Evolutionary conservation across 306 rosid genomes (phyloP), one percentile per base, ranked within the genome.

Genomic region (Macrotyloma uniflorum): DNA sequence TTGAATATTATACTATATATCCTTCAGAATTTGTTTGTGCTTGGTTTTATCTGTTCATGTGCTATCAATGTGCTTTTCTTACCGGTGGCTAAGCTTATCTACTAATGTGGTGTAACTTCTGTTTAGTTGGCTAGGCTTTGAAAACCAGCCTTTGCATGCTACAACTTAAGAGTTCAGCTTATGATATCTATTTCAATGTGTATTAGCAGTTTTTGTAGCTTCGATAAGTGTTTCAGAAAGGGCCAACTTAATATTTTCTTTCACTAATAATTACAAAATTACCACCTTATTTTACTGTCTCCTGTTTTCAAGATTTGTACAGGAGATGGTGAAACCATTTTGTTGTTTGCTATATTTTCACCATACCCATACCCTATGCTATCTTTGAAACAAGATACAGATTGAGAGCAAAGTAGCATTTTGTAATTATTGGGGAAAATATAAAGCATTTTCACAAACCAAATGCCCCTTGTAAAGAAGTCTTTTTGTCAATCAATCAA

Each of bases 21-120:
- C 74, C 35, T 50, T 63, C 26, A 76, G 78, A 71, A 70, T 20
- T 77, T 47, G 40, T 62, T 65, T 65, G 54, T 45, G 69, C 54
- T 0, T 22, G 65, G 61, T 79, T 81, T 51, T 66, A 36, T 69
- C 61, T 33, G 12, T 57, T 66, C n/a, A n/a, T 71, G 55, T 70
- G 67, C 63, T 68, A 67, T 59, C 72, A 32, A 8, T 61, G 36
- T 68, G 15, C 64, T 76, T 30, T 51, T 45, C 45, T 38, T 28
- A 24, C 45, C 30, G 51, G 62, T 23, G 64, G 67, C 49, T 67
- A 64, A 78, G 58, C 20, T 12, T 40, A 51, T 59, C 0, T 16
- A 49, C 46, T 74, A 35, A 47, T 15, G 15, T 28, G 50, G 49
- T 22, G 8, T 61, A 30, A 53, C 8, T 19, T 54, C 22, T 40